A percentile compares a stretch with the other conserved stretches of the same genome.
Evolutionary conservation across 2,329 filamentous ascomycete species (phyloP).

Genomic region (Albifimbria verrucaria): DNA sequence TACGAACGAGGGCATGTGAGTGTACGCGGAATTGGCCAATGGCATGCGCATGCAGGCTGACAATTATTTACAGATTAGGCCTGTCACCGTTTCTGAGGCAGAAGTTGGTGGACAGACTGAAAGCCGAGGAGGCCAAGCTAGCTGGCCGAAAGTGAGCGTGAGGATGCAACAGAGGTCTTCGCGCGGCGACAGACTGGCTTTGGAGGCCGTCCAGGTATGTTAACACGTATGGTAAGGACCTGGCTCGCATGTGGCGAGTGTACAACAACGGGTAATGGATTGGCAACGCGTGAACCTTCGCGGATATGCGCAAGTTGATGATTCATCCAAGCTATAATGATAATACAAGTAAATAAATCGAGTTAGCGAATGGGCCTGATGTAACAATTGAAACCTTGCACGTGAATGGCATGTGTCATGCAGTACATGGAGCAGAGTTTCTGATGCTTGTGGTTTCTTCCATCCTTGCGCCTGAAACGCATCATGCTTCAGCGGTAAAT

Average conservation of each 20-base stretch:
- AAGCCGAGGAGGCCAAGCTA: conserved; percentile 44
- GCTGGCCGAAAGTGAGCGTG: conserved; percentile 22
- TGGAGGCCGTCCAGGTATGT: too few species aligned
- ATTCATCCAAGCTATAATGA: neutral
- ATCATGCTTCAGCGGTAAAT: too few species aligned
- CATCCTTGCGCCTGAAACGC: too few species aligned
- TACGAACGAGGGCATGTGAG: conserved; percentile 66
- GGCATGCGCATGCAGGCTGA: conserved; percentile 14
- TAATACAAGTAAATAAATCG: too few species aligned
- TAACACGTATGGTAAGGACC: neutral
- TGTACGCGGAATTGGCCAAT: too few species aligned
- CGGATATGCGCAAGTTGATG: neutral
- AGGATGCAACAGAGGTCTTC: neutral
- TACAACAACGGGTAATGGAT: neutral
- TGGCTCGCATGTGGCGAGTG: neutral
- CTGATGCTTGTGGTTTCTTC: too few species aligned
- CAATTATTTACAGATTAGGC: conserved; percentile 20
- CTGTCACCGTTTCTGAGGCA: conserved; percentile 43
- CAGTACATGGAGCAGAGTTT: neutral
- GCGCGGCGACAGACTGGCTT: neutral
- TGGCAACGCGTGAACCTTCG: neutral
- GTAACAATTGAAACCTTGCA: neutral
- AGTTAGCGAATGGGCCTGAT: neutral
- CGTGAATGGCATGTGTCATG: neutral
- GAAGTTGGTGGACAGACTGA: conserved; percentile 52